Conservation (phyloP, 305 asterid species). For the Fraxinus sp. region DNA sequence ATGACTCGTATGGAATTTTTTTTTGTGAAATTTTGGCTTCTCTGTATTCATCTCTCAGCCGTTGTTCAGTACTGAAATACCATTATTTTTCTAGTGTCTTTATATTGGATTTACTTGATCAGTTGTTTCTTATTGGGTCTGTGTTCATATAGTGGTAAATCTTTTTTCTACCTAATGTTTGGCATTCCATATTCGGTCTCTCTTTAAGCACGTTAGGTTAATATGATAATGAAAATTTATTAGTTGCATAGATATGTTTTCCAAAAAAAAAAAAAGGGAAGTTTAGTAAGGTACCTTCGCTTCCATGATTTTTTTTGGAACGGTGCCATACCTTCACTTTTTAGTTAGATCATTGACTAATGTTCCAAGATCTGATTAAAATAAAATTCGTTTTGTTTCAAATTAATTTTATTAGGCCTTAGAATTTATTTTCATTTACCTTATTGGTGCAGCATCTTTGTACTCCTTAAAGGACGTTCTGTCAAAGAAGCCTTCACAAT, state of each 20-base stretch:
- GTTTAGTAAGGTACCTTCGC: background rate
- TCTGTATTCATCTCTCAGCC: background rate
- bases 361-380: constrained; percentile 16
- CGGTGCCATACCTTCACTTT: background rate
- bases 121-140: background rate
- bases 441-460: constrained; percentile 79
- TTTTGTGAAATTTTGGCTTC: background rate
- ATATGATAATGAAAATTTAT: background rate
- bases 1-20: background rate
- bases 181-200: background rate
- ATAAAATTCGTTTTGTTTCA: constrained; percentile 12
- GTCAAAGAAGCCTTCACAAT: constrained; percentile 67
- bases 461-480: constrained; percentile 90
- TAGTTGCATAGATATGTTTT: background rate
- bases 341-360: background rate
- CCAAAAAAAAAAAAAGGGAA: background rate
- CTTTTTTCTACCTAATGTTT: background rate
- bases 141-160: background rate
- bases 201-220: background rate
- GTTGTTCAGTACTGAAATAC: background rate
- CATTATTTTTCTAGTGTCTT: background rate
- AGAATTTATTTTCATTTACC: constrained; percentile 14
- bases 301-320: background rate
- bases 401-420: constrained; percentile 25
- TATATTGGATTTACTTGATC: background rate